Base-by-base conservation (phyloP, 78 protist species). In the Cavenderia fasciculata region DNA sequence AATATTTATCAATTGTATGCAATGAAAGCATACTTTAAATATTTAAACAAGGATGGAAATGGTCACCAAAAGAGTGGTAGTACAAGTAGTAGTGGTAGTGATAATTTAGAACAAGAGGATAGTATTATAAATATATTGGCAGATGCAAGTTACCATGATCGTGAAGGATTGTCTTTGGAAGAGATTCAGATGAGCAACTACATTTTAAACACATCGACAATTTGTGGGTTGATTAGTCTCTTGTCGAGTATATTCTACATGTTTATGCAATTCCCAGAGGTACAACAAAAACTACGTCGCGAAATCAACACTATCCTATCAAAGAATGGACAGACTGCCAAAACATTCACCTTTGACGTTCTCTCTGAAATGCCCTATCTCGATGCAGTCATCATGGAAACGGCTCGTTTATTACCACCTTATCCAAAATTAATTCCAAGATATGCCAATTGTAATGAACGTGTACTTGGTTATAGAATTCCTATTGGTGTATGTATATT, bases 401-500 rank as follows among this genome's bases (percentile, higher is more conserved):
- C 68, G 0, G 25, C 38, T 14, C 25, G 90, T 56, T 44, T 82
- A 12, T 68, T 51, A 33, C 90, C 90, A 40, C 90, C 90, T 11
- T 61, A 54, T 21, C 44, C 66, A 38, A 18, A 43, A 10, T 16
- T 82, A 19, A 57, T 82, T 8, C 90, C 90, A 33, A 57, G 90
- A 21, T 23, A 21, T 34, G 54, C 73, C 1, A 82, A 65, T 6
- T 57, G 52, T 21, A 19, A 43, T 57, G 90, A 82, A 44, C 49
- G 90, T 44, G 40, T 82, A 6, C 44, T 82, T 6, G 90, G 90
- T 0, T 82, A 82, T 33, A 59, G 61, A 27, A 68, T 82, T 10
- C 90, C 90, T 23, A 31, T 68, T 23, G 90, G 90, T 63, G 72
- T 63, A 63, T n/a, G 72, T 63, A 12, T n/a, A n/a, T n/a, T n/a